These are phyloP conservation scores for Cornus suecica DNA, from an alignment of 148 eudicot species.

Conservation along the genomic window DNA sequence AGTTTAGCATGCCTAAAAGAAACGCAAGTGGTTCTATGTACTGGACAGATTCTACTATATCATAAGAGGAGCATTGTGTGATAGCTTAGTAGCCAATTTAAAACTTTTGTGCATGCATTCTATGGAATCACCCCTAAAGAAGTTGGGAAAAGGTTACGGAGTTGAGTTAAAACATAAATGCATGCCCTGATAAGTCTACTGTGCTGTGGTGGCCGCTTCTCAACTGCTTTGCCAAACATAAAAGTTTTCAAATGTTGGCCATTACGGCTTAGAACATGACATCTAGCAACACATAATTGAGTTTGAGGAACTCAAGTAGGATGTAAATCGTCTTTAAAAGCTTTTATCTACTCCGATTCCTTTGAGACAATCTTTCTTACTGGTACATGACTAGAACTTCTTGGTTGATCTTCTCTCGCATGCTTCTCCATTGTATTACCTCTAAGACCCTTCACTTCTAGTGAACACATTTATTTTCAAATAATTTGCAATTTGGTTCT, in stretches of 20 bases:
- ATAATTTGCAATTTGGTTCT: not conserved
- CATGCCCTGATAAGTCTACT: not conserved
- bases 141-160: too few species aligned
- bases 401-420: constrained; percentile 1
- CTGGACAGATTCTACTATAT: too few species aligned
- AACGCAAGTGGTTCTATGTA: too few species aligned
- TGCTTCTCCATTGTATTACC: not conserved
- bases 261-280: not conserved
- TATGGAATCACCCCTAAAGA: too few species aligned
- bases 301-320: not conserved
- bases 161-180: too few species aligned
- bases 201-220: not conserved
- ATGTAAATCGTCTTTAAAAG: not conserved
- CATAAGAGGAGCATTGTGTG: too few species aligned
- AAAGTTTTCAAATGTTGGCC: not conserved
- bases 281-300: not conserved
- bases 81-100: too few species aligned
- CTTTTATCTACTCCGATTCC: not conserved
- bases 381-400: not conserved
- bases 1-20: too few species aligned
- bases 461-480: not conserved
- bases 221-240: not conserved
- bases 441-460: not conserved
- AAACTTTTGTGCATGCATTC: too few species aligned
- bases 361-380: not conserved